Percentiles rank a stretch among this genome's conserved stretches.
Evolutionary conservation across 148 eudicot genomes (phyloP).

Genomic region (Rhododendron ferrugineum): DNA sequence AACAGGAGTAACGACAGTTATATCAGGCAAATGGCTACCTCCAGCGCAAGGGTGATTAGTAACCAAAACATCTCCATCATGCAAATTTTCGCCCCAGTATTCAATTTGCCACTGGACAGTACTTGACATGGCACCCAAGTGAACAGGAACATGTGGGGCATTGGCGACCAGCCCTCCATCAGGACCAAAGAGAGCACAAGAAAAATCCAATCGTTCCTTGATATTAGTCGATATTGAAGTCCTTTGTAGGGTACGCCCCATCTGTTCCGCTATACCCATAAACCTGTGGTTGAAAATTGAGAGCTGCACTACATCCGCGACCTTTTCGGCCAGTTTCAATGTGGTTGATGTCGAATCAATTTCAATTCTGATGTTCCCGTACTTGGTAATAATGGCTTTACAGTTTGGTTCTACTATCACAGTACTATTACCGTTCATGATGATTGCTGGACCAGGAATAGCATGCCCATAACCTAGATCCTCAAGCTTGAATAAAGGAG

Average conservation of each 20-base stretch:
- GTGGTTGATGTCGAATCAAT: slow-evolving; percentile 44
- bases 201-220: slow-evolving; percentile 89
- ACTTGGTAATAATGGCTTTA: slow-evolving; percentile 69
- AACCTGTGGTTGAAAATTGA: slow-evolving; percentile 93
- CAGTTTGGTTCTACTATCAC: slow-evolving; percentile 85
- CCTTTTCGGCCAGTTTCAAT: slow-evolving; percentile 52
- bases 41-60: slow-evolving; percentile 94
- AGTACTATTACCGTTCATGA: slow-evolving; percentile 98
- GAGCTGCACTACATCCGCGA: slow-evolving; percentile 95
- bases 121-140: slow-evolving; percentile 99
- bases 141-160: slow-evolving; percentile 99
- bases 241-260: slow-evolving; percentile 95
- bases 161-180: slow-evolving; percentile 95
- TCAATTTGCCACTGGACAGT: slow-evolving; percentile 85
- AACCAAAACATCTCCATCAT: slow-evolving; percentile 90
- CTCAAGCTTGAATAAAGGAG: slow-evolving; percentile 84
- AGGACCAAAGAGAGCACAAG: slow-evolving; percentile 96
- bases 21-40: slow-evolving; percentile 97
- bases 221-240: slow-evolving; percentile 97
- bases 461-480: slow-evolving; percentile 61
- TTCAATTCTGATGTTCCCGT: slow-evolving; percentile 85
- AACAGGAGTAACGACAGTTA: slow-evolving; percentile 89
- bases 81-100: slow-evolving; percentile 75
- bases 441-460: slow-evolving; percentile 77
- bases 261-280: slow-evolving; percentile 99